Evolutionary conservation across 73 alveolate species (phyloP), one percentile per base, ranked within the genome.

Genomic region (Diophrys sp.): DNA sequence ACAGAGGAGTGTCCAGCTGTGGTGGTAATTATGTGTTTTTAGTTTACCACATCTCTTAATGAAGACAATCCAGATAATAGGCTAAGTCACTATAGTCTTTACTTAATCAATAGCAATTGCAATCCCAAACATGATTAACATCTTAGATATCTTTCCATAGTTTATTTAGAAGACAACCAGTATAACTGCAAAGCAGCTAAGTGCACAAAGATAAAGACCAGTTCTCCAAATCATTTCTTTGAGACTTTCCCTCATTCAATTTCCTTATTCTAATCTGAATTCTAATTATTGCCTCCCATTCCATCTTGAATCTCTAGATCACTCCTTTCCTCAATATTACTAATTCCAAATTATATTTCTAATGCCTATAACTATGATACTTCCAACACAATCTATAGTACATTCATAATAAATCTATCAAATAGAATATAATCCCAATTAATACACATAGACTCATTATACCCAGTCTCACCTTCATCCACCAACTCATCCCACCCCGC

Each of bases 201-300:
- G 56, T 53, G 77, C 23, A 79, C 32, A 2, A 56, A 23, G 11
- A 80, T 80, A 30, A 72, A 44, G 11, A 75, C 44, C 1, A 83
- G 28, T 73, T 84, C 95, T 28, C 92, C 89, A 68, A 87, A 71
- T 77, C 91, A 88, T 67, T 83, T 88, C 79, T 33, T 77, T 67
- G 79, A 26, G 5, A 88, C 81, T 56, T 66, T 78, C 31, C 78
- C 79, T 24, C 95, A 88, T 24, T 89, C 89, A 23, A 81, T 86
- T 33, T 88, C 92, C 53, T 88, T 81, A 29, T 82, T 77, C 31
- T 68, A 54, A 31, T 83, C 90, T n/a, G 85, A 74, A 53, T 68
- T 77, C 23, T 18, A n/a, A n/a, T 44, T 54, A 1, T 88, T 89
- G 33, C 56, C 77, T 14, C 85, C 87, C n/a, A 54, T 67, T 0